phyloP scores from a whole-genome alignment of 345 rosid genomes.

The Camelina laxa region DNA sequence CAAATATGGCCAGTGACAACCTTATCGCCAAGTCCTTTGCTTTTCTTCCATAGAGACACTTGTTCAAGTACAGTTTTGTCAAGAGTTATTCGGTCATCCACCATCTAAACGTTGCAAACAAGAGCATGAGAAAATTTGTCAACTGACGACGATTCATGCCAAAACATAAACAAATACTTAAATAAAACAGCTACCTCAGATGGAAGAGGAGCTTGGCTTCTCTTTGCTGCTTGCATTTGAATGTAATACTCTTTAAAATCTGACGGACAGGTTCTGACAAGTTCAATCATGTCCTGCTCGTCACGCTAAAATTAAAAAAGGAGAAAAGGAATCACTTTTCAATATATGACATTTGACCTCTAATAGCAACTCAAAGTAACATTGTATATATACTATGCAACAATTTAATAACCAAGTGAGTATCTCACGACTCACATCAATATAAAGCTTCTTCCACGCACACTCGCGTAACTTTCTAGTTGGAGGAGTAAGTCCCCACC shows the following conservation, averaged over 20 bases:
- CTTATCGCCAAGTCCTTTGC: slow-evolving; percentile 68
- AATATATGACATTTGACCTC: slow-evolving; percentile 11
- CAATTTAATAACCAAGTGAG: slow-evolving; percentile 18
- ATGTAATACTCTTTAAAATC: slow-evolving; percentile 90
- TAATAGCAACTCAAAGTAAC: slow-evolving; percentile 13
- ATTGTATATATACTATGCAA: neutral
- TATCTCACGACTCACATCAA: slow-evolving; percentile 69
- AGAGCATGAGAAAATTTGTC: neutral
- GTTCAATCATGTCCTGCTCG: slow-evolving; percentile 78
- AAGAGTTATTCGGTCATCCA: slow-evolving; percentile 74
- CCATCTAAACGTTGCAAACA: slow-evolving; percentile 56
- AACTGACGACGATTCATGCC: neutral
- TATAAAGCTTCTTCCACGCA: slow-evolving; percentile 94
- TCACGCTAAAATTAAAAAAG: slow-evolving; percentile 66
- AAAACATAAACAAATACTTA: neutral
- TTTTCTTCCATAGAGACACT: slow-evolving; percentile 77
- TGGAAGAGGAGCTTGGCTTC: slow-evolving; percentile 92
- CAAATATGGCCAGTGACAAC: slow-evolving; percentile 65
- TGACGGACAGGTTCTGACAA: slow-evolving; percentile 72
- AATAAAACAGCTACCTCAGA: slow-evolving; percentile 58
- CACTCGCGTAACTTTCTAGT: slow-evolving; percentile 63
- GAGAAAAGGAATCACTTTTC: slow-evolving; percentile 5
- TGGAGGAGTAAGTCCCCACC: slow-evolving; percentile 79
- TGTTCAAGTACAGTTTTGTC: slow-evolving; percentile 91
- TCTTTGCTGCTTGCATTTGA: slow-evolving; percentile 94